Percentiles rank a stretch among this genome's conserved stretches.
Evolutionary conservation across 495 filamentous ascomycete species (phyloP).

Genomic region (Penicillium riverlandense): DNA sequence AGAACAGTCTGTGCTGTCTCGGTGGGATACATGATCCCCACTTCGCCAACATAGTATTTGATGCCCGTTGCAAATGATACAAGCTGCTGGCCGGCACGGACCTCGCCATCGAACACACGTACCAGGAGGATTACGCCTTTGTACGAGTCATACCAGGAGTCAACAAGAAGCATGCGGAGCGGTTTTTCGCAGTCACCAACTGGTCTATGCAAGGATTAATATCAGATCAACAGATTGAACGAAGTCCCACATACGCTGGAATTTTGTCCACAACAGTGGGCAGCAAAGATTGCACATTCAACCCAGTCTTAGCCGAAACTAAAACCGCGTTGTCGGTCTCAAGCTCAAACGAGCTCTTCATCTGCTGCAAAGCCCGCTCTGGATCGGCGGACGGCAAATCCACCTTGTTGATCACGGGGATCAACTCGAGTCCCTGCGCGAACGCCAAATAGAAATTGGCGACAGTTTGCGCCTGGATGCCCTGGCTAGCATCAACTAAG

Average conservation of each 20-base stretch:
- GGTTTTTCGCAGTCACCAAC: constrained; percentile 63
- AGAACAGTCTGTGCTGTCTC: constrained; percentile 73
- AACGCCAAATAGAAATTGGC: constrained; percentile 98
- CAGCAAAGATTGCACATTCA: constrained; percentile 73
- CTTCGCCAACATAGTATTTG: constrained; percentile 89
- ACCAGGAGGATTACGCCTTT: constrained; percentile 90
- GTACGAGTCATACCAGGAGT: constrained; percentile 97
- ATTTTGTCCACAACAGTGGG: constrained; percentile 81
- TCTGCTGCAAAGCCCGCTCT: constrained; percentile 75
- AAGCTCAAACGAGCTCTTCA: constrained; percentile 78
- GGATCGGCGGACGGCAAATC: constrained; percentile 85
- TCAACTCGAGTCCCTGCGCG: constrained; percentile 74
- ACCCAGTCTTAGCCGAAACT: constrained; percentile 89
- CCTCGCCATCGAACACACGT: constrained; percentile 80
- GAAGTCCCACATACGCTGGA: constrained; percentile 47
- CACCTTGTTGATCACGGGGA: constrained; percentile 95
- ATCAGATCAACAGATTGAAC: background rate
- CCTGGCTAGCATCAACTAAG: constrained; percentile 89
- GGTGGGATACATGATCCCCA: constrained; percentile 93
- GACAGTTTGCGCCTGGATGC: constrained; percentile 89
- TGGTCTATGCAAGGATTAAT: constrained; percentile 41
- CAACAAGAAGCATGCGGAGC: constrained; percentile 80
- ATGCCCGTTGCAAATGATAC: constrained; percentile 77
- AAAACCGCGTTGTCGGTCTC: constrained; percentile 72
- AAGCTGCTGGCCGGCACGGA: constrained; percentile 75